Base-by-base conservation (phyloP, 2,329 filamentous ascomycete genomes). In the Mycosphaerella arachidis region DNA sequence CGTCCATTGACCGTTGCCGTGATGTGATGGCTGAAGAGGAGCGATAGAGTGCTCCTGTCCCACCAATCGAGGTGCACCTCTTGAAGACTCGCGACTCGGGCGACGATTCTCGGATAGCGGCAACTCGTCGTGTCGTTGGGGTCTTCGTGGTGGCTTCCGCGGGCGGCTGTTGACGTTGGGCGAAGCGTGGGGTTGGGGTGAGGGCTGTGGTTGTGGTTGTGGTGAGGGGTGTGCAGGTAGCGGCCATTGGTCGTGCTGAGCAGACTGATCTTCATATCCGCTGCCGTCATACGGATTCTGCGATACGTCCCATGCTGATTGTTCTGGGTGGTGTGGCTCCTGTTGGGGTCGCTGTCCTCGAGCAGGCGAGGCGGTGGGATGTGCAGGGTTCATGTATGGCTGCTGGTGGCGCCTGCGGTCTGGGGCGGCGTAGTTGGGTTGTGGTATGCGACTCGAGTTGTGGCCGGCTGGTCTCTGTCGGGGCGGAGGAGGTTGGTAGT, bases 1-100 rank as follows among this genome's bases (percentile, higher is more conserved):
- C 5, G 61, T 68, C 69, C 69, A 71, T 53, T 71, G 67, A 9
- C 67, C 68, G 18, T 61, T 62, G 4, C 69, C 70, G 56, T 72
- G 69, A 57, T 72, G 66, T 9, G 64, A 64, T 27, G 30, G 24
- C 24, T 46, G 52, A 24, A 51, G 58, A 48, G 62, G 59, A 31
- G 57, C 60, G 37, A 58, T 64, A 27, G 61, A 57, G 20, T 65
- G 61, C n/a, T 63, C 63, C 40, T 62, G 57, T 18, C 60, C 58
- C 18, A 61, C 53, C 30, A 55, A 48, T 13, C 67, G 66, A 29
- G 61, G 57, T 12, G 54, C 48, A 50, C 60, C 59, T 50, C 66
- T 63, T 20, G 66, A 58, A 53, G 58, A 60, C 27, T 66, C 60
- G 33, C 58, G 50, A 18, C 60, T 30, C 10, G 59, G 48, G 46